Evolutionary conservation across 805 yeast species (phyloP), one percentile per base, ranked within the genome.

Genomic region (Nakazawaea pomicola): DNA sequence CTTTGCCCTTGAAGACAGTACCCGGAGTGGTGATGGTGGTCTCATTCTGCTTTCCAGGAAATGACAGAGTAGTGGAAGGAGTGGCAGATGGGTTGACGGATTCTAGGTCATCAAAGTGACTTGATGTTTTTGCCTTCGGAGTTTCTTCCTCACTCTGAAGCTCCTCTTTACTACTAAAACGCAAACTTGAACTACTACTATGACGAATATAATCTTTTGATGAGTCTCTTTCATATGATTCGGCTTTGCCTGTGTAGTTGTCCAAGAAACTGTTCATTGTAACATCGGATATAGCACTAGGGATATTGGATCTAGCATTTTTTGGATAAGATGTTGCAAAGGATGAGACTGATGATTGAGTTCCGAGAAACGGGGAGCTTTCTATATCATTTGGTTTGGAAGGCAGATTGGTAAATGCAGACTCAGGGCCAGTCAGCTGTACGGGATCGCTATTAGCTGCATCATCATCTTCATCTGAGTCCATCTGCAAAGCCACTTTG

Each of bases 231-330:
- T 31, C 36, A 29, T 17, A 19, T 3, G 37, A 38, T 9, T 17
- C 30, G 5, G 20, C 23, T 24, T 30, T 29, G n/a, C 27, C 27
- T n/a, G 40, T 31, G 21, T 42, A 42, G 8, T 29, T 42, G 28
- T 42, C 45, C 9, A 42, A 20, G 18, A 42, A 42, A 16, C 45
- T 42, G 28, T 37, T 33, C 41, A 42, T 37, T 3, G 45, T 42
- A 24, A 38, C 35, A 33, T 41, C 39, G 8, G 44, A 41, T 6
- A 27, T 14, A n/a, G 39, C 30, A 25, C 44, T 40, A 16, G 35
- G 39, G 17, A 34, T 30, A 12, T 27, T 29, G 10, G 10, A 36
- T 32, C 33, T 32, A 10, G 9, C 21, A 11, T 15, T 17, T 3
- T 9, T 15, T 15, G 30, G 40, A 11, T 24, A 12, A 16, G 39